Evolutionary conservation across 768 basidiomycete genomes (phyloP), one percentile per base, ranked within the genome.

Genomic region (Scleroderma citrinum): DNA sequence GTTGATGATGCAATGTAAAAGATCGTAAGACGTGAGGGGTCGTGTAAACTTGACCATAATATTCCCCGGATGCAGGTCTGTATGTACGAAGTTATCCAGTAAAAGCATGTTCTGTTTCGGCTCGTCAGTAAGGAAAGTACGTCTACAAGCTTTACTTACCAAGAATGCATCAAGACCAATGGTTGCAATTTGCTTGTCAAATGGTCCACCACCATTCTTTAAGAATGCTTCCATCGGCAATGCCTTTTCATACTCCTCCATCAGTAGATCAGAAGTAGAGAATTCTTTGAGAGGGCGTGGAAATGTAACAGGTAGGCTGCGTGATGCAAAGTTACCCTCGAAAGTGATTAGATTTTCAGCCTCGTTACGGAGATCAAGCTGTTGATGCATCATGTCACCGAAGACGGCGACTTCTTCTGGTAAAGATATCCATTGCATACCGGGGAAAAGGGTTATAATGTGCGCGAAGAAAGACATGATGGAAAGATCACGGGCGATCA

Each of bases 21-120:
- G 71, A 57, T 81, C 74, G 38, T 72, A 68, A 0, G 90, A 86
- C 1, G 81, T 77, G 8, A 86, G 80, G 0, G 92, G 92, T 63
- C 88, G 90, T 61, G 82, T 85, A 71, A 98, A 98, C 64, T 95
- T 96, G 72, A 99, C 82, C 85, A 96, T 89, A 68, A 97, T 94
- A 65, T 98, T 98, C 26, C 95, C 95, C 3, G 90, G 87, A 64
- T 91, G 90, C 19, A 92, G 78, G 62, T 92, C 90, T 3, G 88
- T 76, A 64, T 98, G 96, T 10, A 95, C 92, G 67, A 96, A 99
- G 67, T 99, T 98, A 68, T 99, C 96, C 39, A 99, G 73, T 1
- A 99, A 73, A 17, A 99, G 81, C 96, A 99, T 99, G 70, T 97
- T 92, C 92, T 97, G 58, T 16, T 19, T 31, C 31, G 26, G 16